Conservation (phyloP, 78 protist species). For the Pigoraptor vietnamica region DNA sequence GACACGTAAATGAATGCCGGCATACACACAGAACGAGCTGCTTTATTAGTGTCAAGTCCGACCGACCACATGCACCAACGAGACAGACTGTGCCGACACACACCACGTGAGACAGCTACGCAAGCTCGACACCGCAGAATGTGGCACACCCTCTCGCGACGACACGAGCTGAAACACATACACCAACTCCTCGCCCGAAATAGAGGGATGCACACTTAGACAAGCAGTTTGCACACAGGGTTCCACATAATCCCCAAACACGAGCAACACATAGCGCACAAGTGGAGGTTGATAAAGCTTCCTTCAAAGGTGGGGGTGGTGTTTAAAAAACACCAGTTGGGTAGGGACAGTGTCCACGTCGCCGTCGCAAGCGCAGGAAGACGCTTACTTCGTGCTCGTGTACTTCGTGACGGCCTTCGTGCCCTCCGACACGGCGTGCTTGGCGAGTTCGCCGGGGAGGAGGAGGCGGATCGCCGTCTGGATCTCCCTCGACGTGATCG, state of each 20-base stretch:
- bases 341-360: neutral
- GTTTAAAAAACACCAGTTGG: slow-evolving; percentile 6
- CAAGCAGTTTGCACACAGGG: too few species aligned
- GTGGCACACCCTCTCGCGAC: too few species aligned
- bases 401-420: neutral
- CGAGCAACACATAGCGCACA: neutral
- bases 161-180: too few species aligned
- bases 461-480: slow-evolving; percentile 87
- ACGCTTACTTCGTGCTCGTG: neutral
- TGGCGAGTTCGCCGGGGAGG: slow-evolving; percentile 74
- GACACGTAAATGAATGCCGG: too few species aligned
- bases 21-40: too few species aligned
- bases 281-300: neutral
- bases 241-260: neutral
- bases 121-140: too few species aligned
- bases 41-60: too few species aligned
- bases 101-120: too few species aligned
- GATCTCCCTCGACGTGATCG: slow-evolving; percentile 88
- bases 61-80: too few species aligned
- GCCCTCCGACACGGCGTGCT: neutral
- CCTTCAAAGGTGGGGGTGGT: neutral
- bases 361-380: neutral
- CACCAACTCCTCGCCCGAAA: too few species aligned
- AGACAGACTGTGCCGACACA: too few species aligned
- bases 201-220: too few species aligned